phyloP scores from a whole-genome alignment of 2,329 filamentous ascomycete species.

The Talaromyces sp. region DNA sequence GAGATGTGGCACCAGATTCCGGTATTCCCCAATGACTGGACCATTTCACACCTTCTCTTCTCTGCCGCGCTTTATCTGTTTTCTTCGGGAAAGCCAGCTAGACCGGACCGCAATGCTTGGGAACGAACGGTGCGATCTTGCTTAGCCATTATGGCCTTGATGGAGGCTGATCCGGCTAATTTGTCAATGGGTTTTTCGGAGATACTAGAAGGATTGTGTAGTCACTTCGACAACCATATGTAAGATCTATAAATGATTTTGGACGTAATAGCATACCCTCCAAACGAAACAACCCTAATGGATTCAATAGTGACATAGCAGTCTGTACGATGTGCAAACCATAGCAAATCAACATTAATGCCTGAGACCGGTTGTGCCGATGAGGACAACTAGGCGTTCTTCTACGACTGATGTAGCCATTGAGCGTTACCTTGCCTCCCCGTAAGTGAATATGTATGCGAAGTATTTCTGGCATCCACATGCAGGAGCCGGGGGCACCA shows the following conservation, averaged over 20 bases:
- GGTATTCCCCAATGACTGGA: constrained; percentile 11
- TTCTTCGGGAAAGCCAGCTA: constrained; percentile 7
- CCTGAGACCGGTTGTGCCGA: too few species aligned
- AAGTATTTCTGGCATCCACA: too few species aligned
- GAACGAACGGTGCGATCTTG: constrained; percentile 12
- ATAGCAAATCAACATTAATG: too few species aligned
- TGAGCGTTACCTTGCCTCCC: too few species aligned
- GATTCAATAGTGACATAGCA: not conserved
- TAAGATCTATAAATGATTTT: too few species aligned
- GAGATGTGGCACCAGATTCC: constrained; percentile 2
- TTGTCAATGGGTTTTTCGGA: constrained; percentile 8
- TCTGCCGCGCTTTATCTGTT: constrained; percentile 12
- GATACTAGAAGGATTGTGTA: constrained; percentile 11
- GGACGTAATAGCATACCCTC: too few species aligned
- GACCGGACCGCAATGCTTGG: not conserved
- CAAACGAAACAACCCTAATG: not conserved
- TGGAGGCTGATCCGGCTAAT: constrained; percentile 12
- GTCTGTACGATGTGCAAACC: not conserved
- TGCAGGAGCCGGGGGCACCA: too few species aligned
- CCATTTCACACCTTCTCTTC: constrained; percentile 15
- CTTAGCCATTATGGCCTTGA: constrained; percentile 13
- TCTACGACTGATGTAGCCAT: too few species aligned
- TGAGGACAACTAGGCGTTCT: too few species aligned
- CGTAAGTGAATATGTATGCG: too few species aligned
- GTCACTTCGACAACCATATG: not conserved